phyloP scores from a whole-genome alignment of 116 monocot genomes.

The Thalassia testudinum region DNA sequence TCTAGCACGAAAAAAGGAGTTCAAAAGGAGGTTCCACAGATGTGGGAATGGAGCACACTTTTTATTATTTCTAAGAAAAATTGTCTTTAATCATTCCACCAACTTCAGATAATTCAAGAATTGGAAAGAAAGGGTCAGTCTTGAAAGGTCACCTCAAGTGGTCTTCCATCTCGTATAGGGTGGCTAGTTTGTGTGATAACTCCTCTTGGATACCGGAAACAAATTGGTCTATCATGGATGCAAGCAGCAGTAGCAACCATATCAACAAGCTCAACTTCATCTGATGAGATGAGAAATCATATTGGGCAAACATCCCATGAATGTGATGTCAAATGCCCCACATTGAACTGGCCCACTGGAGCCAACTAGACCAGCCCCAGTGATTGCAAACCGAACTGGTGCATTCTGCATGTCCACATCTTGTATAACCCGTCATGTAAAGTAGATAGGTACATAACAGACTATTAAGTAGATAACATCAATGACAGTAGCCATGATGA shows the following conservation, averaged over 20 bases:
- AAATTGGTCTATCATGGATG: conserved; percentile 47
- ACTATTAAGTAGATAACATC: no score
- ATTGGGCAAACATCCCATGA: conserved; percentile 76
- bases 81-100: no score
- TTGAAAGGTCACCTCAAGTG: conserved; percentile 37
- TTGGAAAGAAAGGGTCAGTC: not conserved
- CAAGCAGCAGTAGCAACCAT: conserved; percentile 64
- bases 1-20: no score
- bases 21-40: no score
- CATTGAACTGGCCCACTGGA: conserved; percentile 42
- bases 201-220: conserved; percentile 64
- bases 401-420: conserved; percentile 73
- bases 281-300: conserved; percentile 80
- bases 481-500: no score
- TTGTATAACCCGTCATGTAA: conserved; percentile 53
- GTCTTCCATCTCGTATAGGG: conserved; percentile 12
- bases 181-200: conserved; percentile 10
- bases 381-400: conserved; percentile 59
- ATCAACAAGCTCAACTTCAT: conserved; percentile 40
- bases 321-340: conserved; percentile 76
- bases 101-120: not conserved
- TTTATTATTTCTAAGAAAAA: no score
- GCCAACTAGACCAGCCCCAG: conserved; percentile 55
- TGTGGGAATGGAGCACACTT: no score
- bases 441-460: no score